Evolutionary conservation across 225 moss, liverwort and hornwort genomes (phyloP).

Genomic region (Marchantia polymorpha): DNA sequence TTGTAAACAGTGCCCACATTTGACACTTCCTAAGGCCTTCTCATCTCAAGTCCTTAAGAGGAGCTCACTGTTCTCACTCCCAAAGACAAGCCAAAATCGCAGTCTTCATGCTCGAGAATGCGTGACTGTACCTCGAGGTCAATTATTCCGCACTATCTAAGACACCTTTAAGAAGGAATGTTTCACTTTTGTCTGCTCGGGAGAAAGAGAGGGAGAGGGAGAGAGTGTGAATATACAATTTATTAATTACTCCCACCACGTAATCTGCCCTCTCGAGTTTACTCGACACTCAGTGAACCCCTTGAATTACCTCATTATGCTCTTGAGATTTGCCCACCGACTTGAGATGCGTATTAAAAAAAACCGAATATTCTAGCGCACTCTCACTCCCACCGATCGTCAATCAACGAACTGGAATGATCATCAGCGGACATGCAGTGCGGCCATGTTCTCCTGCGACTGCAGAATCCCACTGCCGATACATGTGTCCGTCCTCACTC

Average conservation of each 20-base stretch:
- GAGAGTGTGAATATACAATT: background rate
- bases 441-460: too few species aligned
- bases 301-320: background rate
- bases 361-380: background rate
- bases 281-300: background rate
- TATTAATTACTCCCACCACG: background rate
- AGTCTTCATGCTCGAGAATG: background rate
- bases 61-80: too few species aligned
- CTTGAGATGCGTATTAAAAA: background rate
- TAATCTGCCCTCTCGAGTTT: too few species aligned
- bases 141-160: background rate
- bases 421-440: too few species aligned
- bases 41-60: too few species aligned
- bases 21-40: too few species aligned
- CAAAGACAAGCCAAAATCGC: background rate
- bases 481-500: too few species aligned
- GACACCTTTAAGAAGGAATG: slow-evolving; percentile 3
- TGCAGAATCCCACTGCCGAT: too few species aligned
- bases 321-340: background rate
- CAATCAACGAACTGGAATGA: too few species aligned
- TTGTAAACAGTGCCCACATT: too few species aligned
- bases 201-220: too few species aligned
- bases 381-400: too few species aligned
- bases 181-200: background rate
- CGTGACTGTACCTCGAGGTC: background rate